These are phyloP conservation scores for Fusarium tuaranense DNA, from an alignment of 2,329 filamentous ascomycete genomes.

Conservation along the genomic window DNA sequence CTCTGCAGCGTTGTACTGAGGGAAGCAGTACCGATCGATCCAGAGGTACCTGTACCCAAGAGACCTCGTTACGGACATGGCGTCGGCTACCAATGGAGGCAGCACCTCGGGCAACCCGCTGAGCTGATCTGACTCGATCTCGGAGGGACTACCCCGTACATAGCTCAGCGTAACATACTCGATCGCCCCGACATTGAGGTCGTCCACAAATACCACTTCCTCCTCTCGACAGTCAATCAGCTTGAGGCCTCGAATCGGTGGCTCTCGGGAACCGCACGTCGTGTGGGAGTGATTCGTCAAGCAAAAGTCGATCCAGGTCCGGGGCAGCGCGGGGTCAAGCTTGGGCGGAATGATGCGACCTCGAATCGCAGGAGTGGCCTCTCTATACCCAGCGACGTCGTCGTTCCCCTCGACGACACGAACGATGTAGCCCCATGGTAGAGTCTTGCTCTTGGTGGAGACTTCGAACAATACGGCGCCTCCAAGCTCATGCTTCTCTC, in stretches of 20 bases:
- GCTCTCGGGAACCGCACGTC: slow-evolving; percentile 33
- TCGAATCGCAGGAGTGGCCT: slow-evolving; percentile 39
- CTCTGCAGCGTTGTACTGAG: slow-evolving; percentile 43
- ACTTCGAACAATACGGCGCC: slow-evolving; percentile 52
- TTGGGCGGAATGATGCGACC: slow-evolving; percentile 49
- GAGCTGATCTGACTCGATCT: slow-evolving; percentile 32
- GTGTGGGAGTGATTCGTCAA: slow-evolving; percentile 44
- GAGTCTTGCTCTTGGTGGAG: slow-evolving; percentile 49
- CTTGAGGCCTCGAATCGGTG: slow-evolving; percentile 44
- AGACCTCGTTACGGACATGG: slow-evolving; percentile 46
- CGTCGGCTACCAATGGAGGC: slow-evolving; percentile 49
- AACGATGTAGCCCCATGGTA: slow-evolving; percentile 54
- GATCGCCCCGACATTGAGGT: slow-evolving; percentile 36
- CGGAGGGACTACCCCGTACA: slow-evolving; percentile 42
- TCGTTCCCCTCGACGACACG: slow-evolving; percentile 43
- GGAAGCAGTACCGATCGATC: slow-evolving; percentile 53
- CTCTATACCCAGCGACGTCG: slow-evolving; percentile 38
- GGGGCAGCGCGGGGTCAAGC: slow-evolving; percentile 46
- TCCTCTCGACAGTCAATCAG: slow-evolving; percentile 49
- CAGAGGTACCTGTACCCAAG: slow-evolving; percentile 54
- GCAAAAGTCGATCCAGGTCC: slow-evolving; percentile 52
- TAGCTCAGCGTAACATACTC: slow-evolving; percentile 54
- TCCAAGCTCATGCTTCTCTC: slow-evolving; percentile 52
- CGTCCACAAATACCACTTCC: slow-evolving; percentile 46
- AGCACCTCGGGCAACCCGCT: slow-evolving; percentile 41